Base-by-base conservation (phyloP, 2,329 filamentous ascomycete genomes). In the Trichoderma asperellum region DNA sequence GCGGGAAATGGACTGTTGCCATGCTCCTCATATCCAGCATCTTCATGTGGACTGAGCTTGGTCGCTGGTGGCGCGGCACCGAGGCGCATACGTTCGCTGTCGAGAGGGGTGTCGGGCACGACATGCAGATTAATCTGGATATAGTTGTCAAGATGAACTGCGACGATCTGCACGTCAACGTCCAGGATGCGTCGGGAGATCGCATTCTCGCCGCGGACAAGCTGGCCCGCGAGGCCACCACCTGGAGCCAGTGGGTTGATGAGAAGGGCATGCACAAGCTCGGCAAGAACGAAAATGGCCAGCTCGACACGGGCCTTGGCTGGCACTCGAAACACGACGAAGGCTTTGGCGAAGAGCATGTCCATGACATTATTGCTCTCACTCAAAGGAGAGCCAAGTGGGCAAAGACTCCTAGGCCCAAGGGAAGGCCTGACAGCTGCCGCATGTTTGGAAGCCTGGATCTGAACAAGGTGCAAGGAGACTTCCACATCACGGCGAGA, bases 401-500 rank as follows among this genome's bases (percentile, higher is more conserved):
- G 82, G 85, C 87, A 43, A 94, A 92, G 85, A 96, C 93, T 2
- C 94, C 94, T 1, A 85, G 83, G 70, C 76, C 96, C 21, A 85
- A 85, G 77, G 82, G 83, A 4, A 74, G 76, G 27, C 80, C 85
- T 18, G 92, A 97, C 79, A 91, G 92, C 71, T 99, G 96, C 80
- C 89, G 96, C 59, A 89, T 99, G 72, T 99, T 89, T 79, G 96
- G 96, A 40, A 96, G 89, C 75, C 80, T 99, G 79, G 92, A 97
- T 74, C 87, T 96, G 73, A 99, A 99, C 81, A 97, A 96, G 82
- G 96, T 99, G 56, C 95, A 97, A 81, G 96, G 95, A 4, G 95
- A 99, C 79, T 98, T 99, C 78, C 96, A 99, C 79, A 96, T 99
- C 76, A 99, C 96, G 1, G 96, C 96, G 3, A 84, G 94, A 71